Conservation (phyloP, 768 basidiomycete species). For the Tylopilus subfusipes region DNA sequence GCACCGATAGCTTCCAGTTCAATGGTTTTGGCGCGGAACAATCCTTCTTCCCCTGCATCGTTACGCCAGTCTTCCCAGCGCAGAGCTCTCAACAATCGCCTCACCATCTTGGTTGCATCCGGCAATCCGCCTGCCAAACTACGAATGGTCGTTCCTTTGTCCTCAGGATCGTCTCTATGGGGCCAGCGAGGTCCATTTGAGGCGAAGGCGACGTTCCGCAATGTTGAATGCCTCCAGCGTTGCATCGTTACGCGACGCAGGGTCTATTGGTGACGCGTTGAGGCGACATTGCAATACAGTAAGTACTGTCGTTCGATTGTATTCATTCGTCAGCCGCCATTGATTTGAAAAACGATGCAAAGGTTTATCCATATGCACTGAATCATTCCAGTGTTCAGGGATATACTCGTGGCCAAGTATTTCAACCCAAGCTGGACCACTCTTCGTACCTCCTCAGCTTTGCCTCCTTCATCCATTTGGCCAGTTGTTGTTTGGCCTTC, state of each 20-base stretch:
- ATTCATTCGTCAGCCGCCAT: neutral
- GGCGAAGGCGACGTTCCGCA: neutral
- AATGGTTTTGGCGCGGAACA: neutral
- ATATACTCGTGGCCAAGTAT: neutral
- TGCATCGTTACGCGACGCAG: neutral
- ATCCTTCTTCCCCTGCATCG: neutral
- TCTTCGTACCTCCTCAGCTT: neutral
- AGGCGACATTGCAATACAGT: neutral
- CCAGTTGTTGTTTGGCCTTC: neutral
- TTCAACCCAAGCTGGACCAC: neutral
- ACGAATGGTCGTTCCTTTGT: neutral
- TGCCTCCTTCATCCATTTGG: neutral
- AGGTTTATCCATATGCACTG: neutral
- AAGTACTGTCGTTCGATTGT: neutral
- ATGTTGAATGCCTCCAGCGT: neutral
- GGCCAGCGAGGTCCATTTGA: neutral
- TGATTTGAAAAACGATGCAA: neutral
- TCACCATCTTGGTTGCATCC: neutral
- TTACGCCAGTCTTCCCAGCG: neutral
- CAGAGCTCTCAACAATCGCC: neutral
- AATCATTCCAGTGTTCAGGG: neutral
- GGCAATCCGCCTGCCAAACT: neutral
- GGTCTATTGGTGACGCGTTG: neutral
- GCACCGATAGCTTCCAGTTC: neutral
- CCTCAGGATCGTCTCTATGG: neutral